Percentiles rank a stretch among this genome's conserved stretches.
phyloP scores from a whole-genome alignment of 495 filamentous ascomycete genomes.

The Hyaloscypha hepaticicola region DNA sequence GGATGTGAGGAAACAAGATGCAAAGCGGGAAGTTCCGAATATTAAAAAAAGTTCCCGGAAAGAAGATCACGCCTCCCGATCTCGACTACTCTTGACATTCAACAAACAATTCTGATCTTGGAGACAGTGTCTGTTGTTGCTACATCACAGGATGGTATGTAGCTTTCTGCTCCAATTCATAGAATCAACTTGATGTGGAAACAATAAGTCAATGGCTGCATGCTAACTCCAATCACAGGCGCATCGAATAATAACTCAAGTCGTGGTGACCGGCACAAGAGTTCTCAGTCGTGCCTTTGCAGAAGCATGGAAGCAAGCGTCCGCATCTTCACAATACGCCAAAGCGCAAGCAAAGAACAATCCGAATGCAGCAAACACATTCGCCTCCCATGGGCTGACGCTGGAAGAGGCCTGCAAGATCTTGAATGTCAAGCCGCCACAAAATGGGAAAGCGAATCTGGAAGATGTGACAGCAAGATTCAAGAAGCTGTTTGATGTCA shows the following conservation, averaged over 20 bases:
- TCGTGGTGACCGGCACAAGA: constrained; percentile 83
- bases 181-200: neutral
- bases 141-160: constrained; percentile 29
- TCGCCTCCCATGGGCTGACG: constrained; percentile 69
- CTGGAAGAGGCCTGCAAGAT: constrained; percentile 98
- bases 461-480: constrained; percentile 81
- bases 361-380: constrained; percentile 41
- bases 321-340: constrained; percentile 79
- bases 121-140: constrained; percentile 19
- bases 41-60: constrained; percentile 17
- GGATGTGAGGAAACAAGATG: constrained; percentile 1
- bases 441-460: constrained; percentile 70
- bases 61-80: neutral
- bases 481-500: constrained; percentile 90
- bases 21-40: neutral
- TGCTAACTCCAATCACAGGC: constrained; percentile 54
- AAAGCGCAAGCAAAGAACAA: constrained; percentile 56
- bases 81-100: constrained; percentile 7
- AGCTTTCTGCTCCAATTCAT: neutral
- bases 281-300: constrained; percentile 91
- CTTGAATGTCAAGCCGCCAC: constrained; percentile 89
- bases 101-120: constrained; percentile 20
- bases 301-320: constrained; percentile 89
- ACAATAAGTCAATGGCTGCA: constrained; percentile 13
- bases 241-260: constrained; percentile 91